Evolutionary conservation across 768 basidiomycete genomes (phyloP), one percentile per base, ranked within the genome.

Genomic region (Paxillus involutus): DNA sequence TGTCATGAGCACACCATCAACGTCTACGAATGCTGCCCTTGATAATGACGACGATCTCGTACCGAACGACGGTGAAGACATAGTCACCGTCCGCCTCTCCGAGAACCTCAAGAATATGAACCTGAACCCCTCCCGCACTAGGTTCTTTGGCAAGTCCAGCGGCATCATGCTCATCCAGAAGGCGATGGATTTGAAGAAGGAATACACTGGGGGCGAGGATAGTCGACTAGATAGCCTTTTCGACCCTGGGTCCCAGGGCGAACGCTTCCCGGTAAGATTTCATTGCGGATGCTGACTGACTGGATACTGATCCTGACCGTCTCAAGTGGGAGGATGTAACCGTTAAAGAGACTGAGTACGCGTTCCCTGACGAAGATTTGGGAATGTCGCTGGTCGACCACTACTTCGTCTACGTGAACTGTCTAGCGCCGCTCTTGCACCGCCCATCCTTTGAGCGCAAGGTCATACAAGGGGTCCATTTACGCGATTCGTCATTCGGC

Each of bases 371-470:
- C 4, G 53, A 67, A 0, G 78, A 81, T 42, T 77, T 94, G 43
- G 72, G 80, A 14, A 41, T 55, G 8, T 42, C 59, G 0, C 75
- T 94, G 36, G 69, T 91, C 36, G 77, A 85, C 37, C 69, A 82
- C 24, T 93, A 87, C 62, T 96, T 94, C 64, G 54, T 56, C 1
- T 57, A 79, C 33, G 50, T 77, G 54, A 88, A 92, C 61, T 55
- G 77, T n/a, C 73, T 79, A 50, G 61, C 81, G 0, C 90, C 91
- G 1, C 75, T 94, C 3, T 74, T 96, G 6, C 91, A 94, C 60
- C 79, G 84, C 4, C 84, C 83, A 0, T 81, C 81, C 5, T 91
- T 94, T 59, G 77, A 85, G 37, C 71, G 73, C 24, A 71, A 75
- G 14, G 59, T 86, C 21, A 60, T 58, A 1, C 75, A 80, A 4